phyloP scores from a whole-genome alignment of 371 early-diverging fungal genomes.

The Entomophthora muscae region DNA sequence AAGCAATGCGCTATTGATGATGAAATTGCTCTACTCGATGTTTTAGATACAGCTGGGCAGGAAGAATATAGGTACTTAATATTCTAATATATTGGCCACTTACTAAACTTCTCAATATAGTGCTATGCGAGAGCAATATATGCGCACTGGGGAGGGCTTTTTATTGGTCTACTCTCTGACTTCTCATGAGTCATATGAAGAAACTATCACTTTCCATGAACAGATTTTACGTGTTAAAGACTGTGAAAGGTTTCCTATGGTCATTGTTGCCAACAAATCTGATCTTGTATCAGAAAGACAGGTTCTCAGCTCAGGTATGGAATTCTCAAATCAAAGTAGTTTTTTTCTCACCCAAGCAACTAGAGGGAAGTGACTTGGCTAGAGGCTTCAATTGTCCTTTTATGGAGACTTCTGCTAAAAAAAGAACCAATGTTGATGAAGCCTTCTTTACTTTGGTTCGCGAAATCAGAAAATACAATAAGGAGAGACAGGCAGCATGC shows the following conservation, averaged over 20 bases:
- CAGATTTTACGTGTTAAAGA: slow-evolving; percentile 73
- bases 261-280: slow-evolving; percentile 88
- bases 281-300: slow-evolving; percentile 68
- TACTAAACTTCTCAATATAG: slow-evolving; percentile 5
- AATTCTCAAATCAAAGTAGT: neutral
- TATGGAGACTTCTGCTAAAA: slow-evolving; percentile 85
- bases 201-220: slow-evolving; percentile 53
- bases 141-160: slow-evolving; percentile 80
- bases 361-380: slow-evolving; percentile 76
- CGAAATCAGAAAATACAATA: slow-evolving; percentile 57
- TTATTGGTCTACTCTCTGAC: slow-evolving; percentile 62
- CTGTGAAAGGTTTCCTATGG: slow-evolving; percentile 61
- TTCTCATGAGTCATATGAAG: slow-evolving; percentile 53
- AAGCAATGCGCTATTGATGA: slow-evolving; percentile 74
- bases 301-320: slow-evolving; percentile 38
- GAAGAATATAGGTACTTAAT: slow-evolving; percentile 59
- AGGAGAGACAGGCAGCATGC: slow-evolving; percentile 17
- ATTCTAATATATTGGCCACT: neutral
- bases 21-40: slow-evolving; percentile 63
- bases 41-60: slow-evolving; percentile 85
- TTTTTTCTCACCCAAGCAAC: neutral
- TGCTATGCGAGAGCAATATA: slow-evolving; percentile 28
- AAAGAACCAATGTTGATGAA: slow-evolving; percentile 77
- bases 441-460: slow-evolving; percentile 78
- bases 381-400: slow-evolving; percentile 53